phyloP scores from a whole-genome alignment of 2,329 filamentous ascomycete genomes.

The Colletotrichum theobromicola region DNA sequence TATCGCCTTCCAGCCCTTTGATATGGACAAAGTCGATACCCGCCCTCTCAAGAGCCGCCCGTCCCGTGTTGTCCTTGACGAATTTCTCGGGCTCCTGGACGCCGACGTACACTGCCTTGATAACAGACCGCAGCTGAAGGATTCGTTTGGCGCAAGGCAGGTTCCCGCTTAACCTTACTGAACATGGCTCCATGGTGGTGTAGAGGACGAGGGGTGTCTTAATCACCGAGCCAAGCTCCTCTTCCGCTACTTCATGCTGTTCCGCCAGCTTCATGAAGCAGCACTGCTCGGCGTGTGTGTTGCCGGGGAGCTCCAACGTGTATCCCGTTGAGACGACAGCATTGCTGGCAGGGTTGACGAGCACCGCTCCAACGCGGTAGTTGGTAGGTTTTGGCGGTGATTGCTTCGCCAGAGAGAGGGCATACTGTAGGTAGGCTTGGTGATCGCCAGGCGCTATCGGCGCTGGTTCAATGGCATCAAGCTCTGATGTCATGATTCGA shows the following conservation, averaged over 20 bases:
- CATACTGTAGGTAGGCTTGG: conserved; percentile 66
- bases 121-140: conserved; percentile 62
- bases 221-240: conserved; percentile 55
- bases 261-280: conserved; percentile 77
- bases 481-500: conserved; percentile 12
- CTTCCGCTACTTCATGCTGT: conserved; percentile 54
- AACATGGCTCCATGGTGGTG: conserved; percentile 92
- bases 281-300: conserved; percentile 96
- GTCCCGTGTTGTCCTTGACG: conserved; percentile 81
- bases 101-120: conserved; percentile 84
- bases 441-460: conserved; percentile 46
- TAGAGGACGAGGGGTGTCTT: conserved; percentile 69
- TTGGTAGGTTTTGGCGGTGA: conserved; percentile 90
- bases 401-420: conserved; percentile 75
- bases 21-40: conserved; percentile 79
- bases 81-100: conserved; percentile 91
- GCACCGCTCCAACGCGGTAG: conserved; percentile 92
- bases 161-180: conserved; percentile 75
- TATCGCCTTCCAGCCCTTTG: conserved; percentile 78
- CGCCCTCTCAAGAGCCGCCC: conserved; percentile 69
- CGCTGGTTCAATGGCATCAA: not conserved
- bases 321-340: conserved; percentile 80
- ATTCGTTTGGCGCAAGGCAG: conserved; percentile 81
- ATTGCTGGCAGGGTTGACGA: conserved; percentile 65
- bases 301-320: conserved; percentile 87